phyloP scores from a whole-genome alignment of 345 rosid genomes.

The Rubroshorea leprosula region DNA sequence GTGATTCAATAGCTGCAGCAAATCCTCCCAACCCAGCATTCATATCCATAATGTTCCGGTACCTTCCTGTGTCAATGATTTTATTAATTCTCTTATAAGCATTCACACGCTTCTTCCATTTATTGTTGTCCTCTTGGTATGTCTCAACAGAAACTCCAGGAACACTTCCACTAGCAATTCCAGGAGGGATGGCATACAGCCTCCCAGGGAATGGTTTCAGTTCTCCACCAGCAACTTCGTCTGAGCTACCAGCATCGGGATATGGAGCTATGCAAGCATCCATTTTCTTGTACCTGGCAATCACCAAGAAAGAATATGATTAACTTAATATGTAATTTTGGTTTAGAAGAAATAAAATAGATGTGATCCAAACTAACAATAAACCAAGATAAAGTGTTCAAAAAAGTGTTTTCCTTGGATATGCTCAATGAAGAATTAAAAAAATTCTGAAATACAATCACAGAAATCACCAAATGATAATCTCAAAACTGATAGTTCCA shows the following conservation, averaged over 20 bases:
- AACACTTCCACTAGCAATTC: slow-evolving; percentile 80
- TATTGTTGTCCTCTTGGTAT: slow-evolving; percentile 62
- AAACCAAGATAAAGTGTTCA: background rate
- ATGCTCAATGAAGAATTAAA: background rate
- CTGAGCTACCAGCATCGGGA: slow-evolving; percentile 51
- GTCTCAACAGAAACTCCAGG: slow-evolving; percentile 80
- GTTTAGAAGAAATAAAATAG: background rate
- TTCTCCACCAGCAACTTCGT: slow-evolving; percentile 61
- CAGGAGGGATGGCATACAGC: slow-evolving; percentile 73
- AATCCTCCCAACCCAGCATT: slow-evolving; percentile 96
- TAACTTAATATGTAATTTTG: background rate
- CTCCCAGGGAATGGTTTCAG: slow-evolving; percentile 77
- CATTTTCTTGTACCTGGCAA: slow-evolving; percentile 94
- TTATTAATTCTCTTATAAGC: slow-evolving; percentile 83
- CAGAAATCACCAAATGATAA: background rate
- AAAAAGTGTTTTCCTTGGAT: no score
- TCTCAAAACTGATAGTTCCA: background rate
- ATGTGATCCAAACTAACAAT: background rate
- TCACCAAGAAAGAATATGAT: slow-evolving; percentile 16
- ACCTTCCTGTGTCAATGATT: slow-evolving; percentile 72
- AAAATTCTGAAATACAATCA: background rate
- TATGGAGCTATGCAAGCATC: slow-evolving; percentile 83
- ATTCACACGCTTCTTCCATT: slow-evolving; percentile 82
- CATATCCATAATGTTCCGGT: slow-evolving; percentile 98
- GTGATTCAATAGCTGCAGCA: slow-evolving; percentile 74